Percentiles rank a stretch among this genome's conserved stretches.
phyloP scores from a whole-genome alignment of 495 filamentous ascomycete species.

The Xylona heveae region DNA sequence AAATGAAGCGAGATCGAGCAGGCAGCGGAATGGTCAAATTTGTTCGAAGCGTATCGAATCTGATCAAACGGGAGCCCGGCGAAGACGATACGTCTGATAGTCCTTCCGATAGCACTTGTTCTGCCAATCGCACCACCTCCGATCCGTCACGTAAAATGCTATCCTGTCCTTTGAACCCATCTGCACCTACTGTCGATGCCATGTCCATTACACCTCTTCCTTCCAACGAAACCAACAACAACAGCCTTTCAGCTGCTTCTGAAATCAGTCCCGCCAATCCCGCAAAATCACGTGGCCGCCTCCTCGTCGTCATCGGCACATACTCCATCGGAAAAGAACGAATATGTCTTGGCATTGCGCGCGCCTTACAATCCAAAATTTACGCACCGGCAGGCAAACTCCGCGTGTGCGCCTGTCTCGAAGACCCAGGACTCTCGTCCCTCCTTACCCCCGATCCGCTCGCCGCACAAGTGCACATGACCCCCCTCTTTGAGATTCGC shows the following conservation, averaged over 20 bases:
- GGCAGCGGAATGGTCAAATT: slow-evolving; percentile 43
- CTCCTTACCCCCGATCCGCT: slow-evolving; percentile 59
- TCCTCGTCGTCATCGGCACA: slow-evolving; percentile 86
- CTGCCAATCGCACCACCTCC: background rate
- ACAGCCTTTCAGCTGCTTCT: too few species aligned
- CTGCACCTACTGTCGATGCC: too few species aligned
- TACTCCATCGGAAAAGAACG: slow-evolving; percentile 97
- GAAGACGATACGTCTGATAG: too few species aligned
- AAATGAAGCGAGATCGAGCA: slow-evolving; percentile 24
- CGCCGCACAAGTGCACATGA: slow-evolving; percentile 94
- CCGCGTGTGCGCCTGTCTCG: slow-evolving; percentile 61
- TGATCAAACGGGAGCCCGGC: slow-evolving; percentile 14
- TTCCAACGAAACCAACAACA: too few species aligned
- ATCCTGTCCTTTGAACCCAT: background rate
- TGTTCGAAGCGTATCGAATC: slow-evolving; percentile 19
- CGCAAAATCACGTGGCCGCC: slow-evolving; percentile 27
- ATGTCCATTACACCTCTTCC: too few species aligned
- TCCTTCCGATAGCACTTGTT: background rate
- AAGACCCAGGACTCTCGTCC: slow-evolving; percentile 58
- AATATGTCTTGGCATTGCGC: slow-evolving; percentile 79
- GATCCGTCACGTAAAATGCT: background rate
- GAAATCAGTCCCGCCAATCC: too few species aligned
- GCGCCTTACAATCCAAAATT: slow-evolving; percentile 73
- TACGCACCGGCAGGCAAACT: slow-evolving; percentile 68
- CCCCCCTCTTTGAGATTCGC: slow-evolving; percentile 75